Evolutionary conservation across 495 filamentous ascomycete species (phyloP), one percentile per base, ranked within the genome.

Genomic region (Cryomyces minteri): DNA sequence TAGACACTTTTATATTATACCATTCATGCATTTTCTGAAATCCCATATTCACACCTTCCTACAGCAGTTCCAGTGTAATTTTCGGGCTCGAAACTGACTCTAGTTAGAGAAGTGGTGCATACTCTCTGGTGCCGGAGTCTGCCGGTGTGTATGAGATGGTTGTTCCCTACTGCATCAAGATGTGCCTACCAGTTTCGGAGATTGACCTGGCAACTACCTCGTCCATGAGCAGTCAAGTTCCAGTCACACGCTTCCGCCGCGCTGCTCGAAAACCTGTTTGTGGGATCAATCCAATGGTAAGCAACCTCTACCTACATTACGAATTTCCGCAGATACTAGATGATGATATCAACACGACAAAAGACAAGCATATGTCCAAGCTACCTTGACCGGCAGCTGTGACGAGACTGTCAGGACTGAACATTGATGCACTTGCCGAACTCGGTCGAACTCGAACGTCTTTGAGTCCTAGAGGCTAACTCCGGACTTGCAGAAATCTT

Each of bases 361-460:
- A 68, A 65, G 78, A 83, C 80, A 85, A 85, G 80, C 80, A 85
- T 85, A 85, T 85, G 79, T 85, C 80, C 63, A 73, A 85, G 79
- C 73, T 70, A 44, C 57, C 46, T 43, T 52, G 41, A 51, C 40
- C 63, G 59, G 64, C 56, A 50, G 76, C 72, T 48, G 66, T 68
- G 79, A 82, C 69, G 79, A 83, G 58, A 68, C 61, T 58, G 62
- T 67, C 64, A 31, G 34, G 40, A 32, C 53, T 57, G 18, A 25
- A 25, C 18, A 25, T 25, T 25, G 18, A 25, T 25, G 18, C 18
- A 25, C 18, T 25, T 25, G 18, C 18, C 18, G 18, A 25, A 25
- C 1, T 25, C 18, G 1, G 2, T 25, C 18, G 18, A 25, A 25
- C 18, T 25, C 18, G 18, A 25, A 25, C 18, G 18, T 25, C 18